A percentile compares a stretch with the other conserved stretches of the same genome.
Evolutionary conservation across 371 early-diverging fungal genomes (phyloP).

Genomic region (Neoconidiobolus thromboides): DNA sequence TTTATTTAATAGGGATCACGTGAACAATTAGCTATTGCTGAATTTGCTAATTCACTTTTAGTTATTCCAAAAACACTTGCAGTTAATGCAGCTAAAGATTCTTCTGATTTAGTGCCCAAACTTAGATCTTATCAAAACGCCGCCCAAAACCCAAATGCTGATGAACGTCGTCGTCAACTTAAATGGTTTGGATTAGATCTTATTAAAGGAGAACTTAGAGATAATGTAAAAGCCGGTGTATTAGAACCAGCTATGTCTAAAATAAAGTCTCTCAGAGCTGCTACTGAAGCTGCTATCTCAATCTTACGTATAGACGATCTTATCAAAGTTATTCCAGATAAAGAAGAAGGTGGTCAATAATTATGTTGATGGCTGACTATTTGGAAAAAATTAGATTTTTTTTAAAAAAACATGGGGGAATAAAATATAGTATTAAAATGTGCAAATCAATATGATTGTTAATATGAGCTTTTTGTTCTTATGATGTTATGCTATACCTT

Average conservation of each 20-base stretch:
- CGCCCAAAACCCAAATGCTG: constrained; percentile 41
- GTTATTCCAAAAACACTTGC: constrained; percentile 97
- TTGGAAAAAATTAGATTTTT: too few relatives aligned
- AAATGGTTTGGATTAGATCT: constrained; percentile 92
- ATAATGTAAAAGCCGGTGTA: constrained; percentile 94
- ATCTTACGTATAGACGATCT: constrained; percentile 98
- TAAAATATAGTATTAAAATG: too few relatives aligned
- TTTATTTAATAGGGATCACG: constrained; percentile 28
- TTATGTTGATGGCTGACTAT: neutral
- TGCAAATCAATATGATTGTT: too few relatives aligned
- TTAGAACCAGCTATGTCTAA: constrained; percentile 99
- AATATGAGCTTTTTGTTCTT: too few relatives aligned
- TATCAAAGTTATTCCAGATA: constrained; percentile 43
- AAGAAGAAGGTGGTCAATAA: neutral
- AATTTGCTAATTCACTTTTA: constrained; percentile 93
- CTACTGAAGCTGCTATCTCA: constrained; percentile 99
- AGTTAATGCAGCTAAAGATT: constrained; percentile 97
- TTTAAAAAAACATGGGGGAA: too few relatives aligned
- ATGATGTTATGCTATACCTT: too few relatives aligned
- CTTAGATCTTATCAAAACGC: constrained; percentile 89
- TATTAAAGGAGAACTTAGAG: constrained; percentile 79
- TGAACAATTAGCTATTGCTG: constrained; percentile 96
- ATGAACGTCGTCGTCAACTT: constrained; percentile 50
- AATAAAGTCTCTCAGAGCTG: constrained; percentile 95
- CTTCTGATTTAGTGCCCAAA: constrained; percentile 90